Percentiles rank a stretch among this genome's conserved stretches.
Evolutionary conservation across 1,139 yeast species (phyloP).

Genomic region (Blastobotrys apis): DNA sequence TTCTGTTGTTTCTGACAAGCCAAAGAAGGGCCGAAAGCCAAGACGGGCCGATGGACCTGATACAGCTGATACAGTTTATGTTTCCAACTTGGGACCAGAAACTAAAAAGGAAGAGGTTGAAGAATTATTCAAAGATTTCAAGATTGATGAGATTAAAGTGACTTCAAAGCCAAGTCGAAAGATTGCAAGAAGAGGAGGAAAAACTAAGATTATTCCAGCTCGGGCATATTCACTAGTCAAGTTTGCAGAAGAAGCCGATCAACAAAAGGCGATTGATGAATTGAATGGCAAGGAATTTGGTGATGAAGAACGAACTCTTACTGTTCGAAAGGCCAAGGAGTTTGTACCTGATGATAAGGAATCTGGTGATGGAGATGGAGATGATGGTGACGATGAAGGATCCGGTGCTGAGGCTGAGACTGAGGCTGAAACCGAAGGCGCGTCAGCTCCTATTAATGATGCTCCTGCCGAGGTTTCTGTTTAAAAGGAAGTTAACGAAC

Average conservation of each 20-base stretch:
- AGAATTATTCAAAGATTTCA: conserved; percentile 27
- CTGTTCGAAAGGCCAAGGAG: conserved; percentile 16
- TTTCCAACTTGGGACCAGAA: conserved; percentile 43
- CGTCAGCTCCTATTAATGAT: not conserved
- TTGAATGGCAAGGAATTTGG: conserved; percentile 39
- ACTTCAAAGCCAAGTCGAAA: conserved; percentile 18
- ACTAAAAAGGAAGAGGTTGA: conserved; percentile 31
- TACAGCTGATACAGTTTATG: conserved; percentile 46
- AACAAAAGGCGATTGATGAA: conserved; percentile 43
- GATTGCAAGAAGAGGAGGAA: conserved; percentile 18
- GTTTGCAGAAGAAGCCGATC: conserved; percentile 43
- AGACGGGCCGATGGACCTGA: conserved; percentile 14
- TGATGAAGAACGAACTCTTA: conserved; percentile 4
- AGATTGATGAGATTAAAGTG: conserved; percentile 24
- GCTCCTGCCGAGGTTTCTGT: not conserved
- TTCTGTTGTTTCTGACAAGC: conserved; percentile 1
- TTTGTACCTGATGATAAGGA: conserved; percentile 1
- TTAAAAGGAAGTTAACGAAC: not conserved
- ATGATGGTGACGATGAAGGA: not conserved
- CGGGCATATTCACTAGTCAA: conserved; percentile 50
- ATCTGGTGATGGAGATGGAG: conserved; percentile 5
- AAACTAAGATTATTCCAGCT: conserved; percentile 31
- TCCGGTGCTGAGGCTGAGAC: not conserved
- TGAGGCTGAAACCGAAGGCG: conserved; percentile 1
- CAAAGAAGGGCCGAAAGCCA: not conserved